Evolutionary conservation across 2,329 filamentous ascomycete species (phyloP).

Genomic region (Ilyonectria robusta): DNA sequence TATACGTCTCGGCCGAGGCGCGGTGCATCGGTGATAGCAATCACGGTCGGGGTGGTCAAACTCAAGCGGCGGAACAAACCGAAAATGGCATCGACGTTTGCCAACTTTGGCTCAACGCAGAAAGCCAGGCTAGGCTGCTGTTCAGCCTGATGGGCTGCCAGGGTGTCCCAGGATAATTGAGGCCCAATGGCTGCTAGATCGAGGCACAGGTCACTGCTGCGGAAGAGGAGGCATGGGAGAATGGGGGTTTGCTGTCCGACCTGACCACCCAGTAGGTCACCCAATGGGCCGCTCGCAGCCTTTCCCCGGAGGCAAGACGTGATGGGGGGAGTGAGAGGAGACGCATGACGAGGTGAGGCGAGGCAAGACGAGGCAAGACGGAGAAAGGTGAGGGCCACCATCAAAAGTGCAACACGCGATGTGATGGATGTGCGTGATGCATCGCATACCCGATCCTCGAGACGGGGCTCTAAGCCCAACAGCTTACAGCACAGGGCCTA

Average conservation of each 20-base stretch:
- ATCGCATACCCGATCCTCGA: conserved; percentile 28
- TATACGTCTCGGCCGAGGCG: conserved; percentile 23
- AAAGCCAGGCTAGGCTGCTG: conserved; percentile 30
- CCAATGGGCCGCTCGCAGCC: conserved; percentile 19
- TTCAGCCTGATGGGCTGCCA: conserved; percentile 27
- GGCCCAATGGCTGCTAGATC: conserved; percentile 30
- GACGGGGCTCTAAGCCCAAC: conserved; percentile 16
- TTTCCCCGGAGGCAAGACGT: conserved; percentile 9
- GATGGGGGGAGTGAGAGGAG: conserved; percentile 6
- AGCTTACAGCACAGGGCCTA: conserved; percentile 23
- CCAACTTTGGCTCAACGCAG: conserved; percentile 21
- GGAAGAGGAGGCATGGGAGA: conserved; percentile 14
- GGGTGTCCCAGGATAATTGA: conserved; percentile 28
- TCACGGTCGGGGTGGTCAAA: conserved; percentile 7
- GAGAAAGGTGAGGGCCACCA: conserved; percentile 26
- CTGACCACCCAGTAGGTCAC: neutral
- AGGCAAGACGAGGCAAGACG: conserved; percentile 19
- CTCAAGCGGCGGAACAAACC: conserved; percentile 14
- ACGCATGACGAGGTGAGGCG: conserved; percentile 25
- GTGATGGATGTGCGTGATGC: conserved; percentile 34
- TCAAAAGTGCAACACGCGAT: conserved; percentile 29
- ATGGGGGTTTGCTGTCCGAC: conserved; percentile 15
- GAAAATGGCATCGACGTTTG: conserved; percentile 16
- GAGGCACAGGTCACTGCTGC: conserved; percentile 14
- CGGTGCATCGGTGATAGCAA: conserved; percentile 9